A percentile compares a stretch with the other conserved stretches of the same genome.
Conservation (phyloP, 805 yeast genomes). For the Wickerhamomyces bovis region DNA sequence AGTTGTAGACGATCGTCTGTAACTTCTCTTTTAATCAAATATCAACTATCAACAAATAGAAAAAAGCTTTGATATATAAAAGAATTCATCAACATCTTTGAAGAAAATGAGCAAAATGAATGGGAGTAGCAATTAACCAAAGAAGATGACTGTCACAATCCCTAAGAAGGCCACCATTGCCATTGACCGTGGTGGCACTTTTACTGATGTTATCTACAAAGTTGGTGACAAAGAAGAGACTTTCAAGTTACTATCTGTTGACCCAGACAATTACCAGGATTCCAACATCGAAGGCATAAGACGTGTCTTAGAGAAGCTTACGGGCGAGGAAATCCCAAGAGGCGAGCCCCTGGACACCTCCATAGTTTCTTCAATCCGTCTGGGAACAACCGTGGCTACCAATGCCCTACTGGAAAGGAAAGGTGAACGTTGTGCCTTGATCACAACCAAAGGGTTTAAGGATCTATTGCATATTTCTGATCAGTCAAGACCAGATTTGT, state of each 20-base stretch:
- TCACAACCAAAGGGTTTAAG: conserved; percentile 46
- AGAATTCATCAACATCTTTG: too few relatives aligned
- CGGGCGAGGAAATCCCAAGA: conserved; percentile 28
- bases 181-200: conserved; percentile 36
- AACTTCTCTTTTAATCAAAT: not conserved
- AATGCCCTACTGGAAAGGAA: conserved; percentile 48
- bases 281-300: conserved; percentile 49
- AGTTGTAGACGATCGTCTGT: not conserved
- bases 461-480: conserved; percentile 47
- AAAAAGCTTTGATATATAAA: too few relatives aligned
- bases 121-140: too few relatives aligned
- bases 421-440: conserved; percentile 41
- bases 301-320: conserved; percentile 35
- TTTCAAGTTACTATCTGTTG: conserved; percentile 43
- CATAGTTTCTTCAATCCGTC: conserved; percentile 34
- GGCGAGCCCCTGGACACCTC: conserved; percentile 29
- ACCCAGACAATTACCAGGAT: conserved; percentile 41
- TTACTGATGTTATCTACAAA: conserved; percentile 41
- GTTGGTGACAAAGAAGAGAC: conserved; percentile 34
- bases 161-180: conserved; percentile 10
- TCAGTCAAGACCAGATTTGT: conserved; percentile 46
- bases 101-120: too few relatives aligned
- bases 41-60: too few relatives aligned
- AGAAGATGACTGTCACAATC: conserved; percentile 5
- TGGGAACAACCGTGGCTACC: conserved; percentile 50